Percentiles rank a stretch among this genome's conserved stretches.
Evolutionary conservation across 148 eudicot species (phyloP).

Genomic region (Pouteria glomerata): DNA sequence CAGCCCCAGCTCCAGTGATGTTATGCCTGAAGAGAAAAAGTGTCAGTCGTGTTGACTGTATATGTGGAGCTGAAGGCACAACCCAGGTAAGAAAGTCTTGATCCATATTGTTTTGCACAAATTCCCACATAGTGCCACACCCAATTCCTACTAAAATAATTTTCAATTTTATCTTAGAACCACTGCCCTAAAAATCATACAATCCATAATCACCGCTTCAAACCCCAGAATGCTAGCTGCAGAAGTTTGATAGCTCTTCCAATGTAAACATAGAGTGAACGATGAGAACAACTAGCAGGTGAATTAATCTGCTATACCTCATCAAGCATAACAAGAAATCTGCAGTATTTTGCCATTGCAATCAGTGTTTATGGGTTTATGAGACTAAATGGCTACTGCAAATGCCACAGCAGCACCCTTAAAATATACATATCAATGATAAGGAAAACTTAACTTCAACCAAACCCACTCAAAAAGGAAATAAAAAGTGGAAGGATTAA

Average conservation of each 20-base stretch:
- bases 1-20: conserved; percentile 66
- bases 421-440: neutral
- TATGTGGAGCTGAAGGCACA: neutral
- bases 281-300: neutral
- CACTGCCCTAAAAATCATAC: neutral
- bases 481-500: neutral
- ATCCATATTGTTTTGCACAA: neutral
- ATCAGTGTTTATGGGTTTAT: neutral
- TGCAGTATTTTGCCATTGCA: neutral
- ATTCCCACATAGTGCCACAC: neutral
- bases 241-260: neutral
- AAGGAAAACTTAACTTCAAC: neutral
- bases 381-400: neutral
- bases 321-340: too few species aligned
- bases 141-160: neutral
- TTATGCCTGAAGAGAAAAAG: conserved; percentile 46
- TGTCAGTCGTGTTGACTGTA: neutral
- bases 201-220: neutral
- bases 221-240: neutral
- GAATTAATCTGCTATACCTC: too few species aligned
- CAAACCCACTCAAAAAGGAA: neutral
- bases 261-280: neutral
- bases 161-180: neutral
- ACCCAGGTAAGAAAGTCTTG: neutral
- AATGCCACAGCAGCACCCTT: neutral